phyloP scores from a whole-genome alignment of 768 basidiomycete genomes.

The Pisolithus orientalis region DNA sequence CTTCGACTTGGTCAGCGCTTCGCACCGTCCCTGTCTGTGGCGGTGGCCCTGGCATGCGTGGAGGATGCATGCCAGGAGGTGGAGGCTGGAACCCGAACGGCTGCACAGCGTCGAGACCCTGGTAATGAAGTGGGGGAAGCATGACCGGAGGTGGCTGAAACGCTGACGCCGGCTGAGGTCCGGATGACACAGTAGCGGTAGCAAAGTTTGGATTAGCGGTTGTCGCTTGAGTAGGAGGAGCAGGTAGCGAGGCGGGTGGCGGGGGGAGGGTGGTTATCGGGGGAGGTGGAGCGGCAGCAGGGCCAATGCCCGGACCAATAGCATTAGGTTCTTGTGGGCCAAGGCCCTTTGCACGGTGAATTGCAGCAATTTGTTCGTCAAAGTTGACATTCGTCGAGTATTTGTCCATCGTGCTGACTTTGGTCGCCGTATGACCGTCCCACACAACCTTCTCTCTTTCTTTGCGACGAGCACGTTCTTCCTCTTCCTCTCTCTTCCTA shows the following conservation, averaged over 20 bases:
- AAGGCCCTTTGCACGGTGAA: constrained; percentile 88
- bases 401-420: constrained; percentile 86
- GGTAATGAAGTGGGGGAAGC: constrained; percentile 82
- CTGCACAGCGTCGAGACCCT: constrained; percentile 68
- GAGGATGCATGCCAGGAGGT: constrained; percentile 60
- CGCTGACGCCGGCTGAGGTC: constrained; percentile 82
- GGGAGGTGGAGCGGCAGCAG: constrained; percentile 64
- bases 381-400: constrained; percentile 92
- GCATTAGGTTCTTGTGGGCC: constrained; percentile 75
- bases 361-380: constrained; percentile 96
- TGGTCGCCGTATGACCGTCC: constrained; percentile 97
- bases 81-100: constrained; percentile 78
- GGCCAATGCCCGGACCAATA: constrained; percentile 85
- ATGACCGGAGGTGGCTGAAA: constrained; percentile 67
- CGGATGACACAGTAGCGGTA: constrained; percentile 85
- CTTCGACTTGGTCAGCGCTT: constrained; percentile 78
- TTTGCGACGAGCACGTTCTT: constrained; percentile 70
- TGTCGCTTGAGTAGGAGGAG: constrained; percentile 48
- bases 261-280: constrained; percentile 58
- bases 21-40: constrained; percentile 69
- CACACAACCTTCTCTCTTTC: constrained; percentile 95
- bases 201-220: constrained; percentile 53
- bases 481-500: constrained; percentile 81
- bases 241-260: constrained; percentile 66
- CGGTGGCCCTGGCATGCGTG: constrained; percentile 47